Base-by-base conservation (phyloP, 768 basidiomycete genomes). In the Strobilomyces dryophilus region DNA sequence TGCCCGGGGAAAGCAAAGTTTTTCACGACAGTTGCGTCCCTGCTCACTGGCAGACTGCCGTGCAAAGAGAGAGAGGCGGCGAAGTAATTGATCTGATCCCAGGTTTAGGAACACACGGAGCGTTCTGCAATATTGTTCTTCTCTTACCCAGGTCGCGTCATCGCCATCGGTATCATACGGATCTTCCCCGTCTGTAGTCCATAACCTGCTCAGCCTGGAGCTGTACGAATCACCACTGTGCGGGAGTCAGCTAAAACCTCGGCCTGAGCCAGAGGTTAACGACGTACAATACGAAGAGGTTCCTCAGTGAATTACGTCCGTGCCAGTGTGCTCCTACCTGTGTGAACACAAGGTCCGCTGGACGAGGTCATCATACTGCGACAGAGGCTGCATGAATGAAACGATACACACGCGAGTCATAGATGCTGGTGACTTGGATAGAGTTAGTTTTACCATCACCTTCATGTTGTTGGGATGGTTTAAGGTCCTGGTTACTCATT, bases 151-250 rank as follows among this genome's bases (percentile, higher is more conserved):
- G 9, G 45, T 51, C 14, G n/a, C 5, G 12, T 56, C 49, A 21
- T 55, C 44, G 39, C 29, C 53, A 14, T 26, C 32, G 32, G 26
- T 15, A 35, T 40, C 40, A 26, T 31, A 27, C 4, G 8, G 5
- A 15, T 15, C 36, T 8, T 37, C 34, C 8, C 36, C 44, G 15
- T 45, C 26, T 17, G 20, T 29, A 8, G 17, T 17, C 35, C 47
- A 42, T 15, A 10, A 11, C 5, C 12, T 26, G 24, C 41, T 47
- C 17, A 57, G 8, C 37, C 40, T 47, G 37, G 55, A 57, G 26
- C 56, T 57, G 49, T 57, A 56, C 14, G 56, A 57, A 32, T 57
- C 57, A 1, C 57, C 55, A 4, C 55, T 53, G 21, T n/a, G 9
- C 20, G 20, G 8, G 3, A n/a, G 20, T 29, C 34, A 53, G 26